Evolutionary conservation across 108 stramenopile species (phyloP), one percentile per base, ranked within the genome.

Genomic region (Heterococcus sp.): DNA sequence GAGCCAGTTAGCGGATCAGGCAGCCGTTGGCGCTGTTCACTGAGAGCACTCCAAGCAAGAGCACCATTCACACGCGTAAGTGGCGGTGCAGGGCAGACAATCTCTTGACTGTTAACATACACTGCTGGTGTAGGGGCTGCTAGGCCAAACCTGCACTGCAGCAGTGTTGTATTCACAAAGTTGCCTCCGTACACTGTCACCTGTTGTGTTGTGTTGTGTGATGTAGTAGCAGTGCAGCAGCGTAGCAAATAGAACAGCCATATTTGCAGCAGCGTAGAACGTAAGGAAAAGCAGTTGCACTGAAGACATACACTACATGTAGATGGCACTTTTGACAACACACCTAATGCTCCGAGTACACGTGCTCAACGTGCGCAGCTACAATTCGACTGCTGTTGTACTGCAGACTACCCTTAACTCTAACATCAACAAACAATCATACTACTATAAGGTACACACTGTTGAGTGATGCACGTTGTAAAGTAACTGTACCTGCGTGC

Each of bases 101-200:
- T 73, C 63, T 91, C 82, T 26, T 69, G 68, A 64, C 79, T 79
- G 35, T 36, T 67, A 21, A 88, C 66, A 67, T 85, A 92, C 35
- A 31, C 65, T 0, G 88, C 92, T 2, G 92, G 91, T 32, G 87
- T 88, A 4, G 69, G 68, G 3, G 69, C 71, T 3, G 82, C 69
- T 1, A 77, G 35, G 0, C 87, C 92, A 72, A 92, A 92, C 2
- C 89, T 85, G 38, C 92, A 92, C 2, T 84, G 72, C 65, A 91
- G 69, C 14, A 69, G 74, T 0, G 88, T 88, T 4, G 88, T 70
- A 72, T 92, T 91, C 21, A 88, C 84, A 40, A 93, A 93, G 66
- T 87, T 85, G 37, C 77, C 73, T 33, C 92, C 92, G 68, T 77
- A 80, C 3, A 93, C 76, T 1, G 38, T 87, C 21, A 93, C 89